phyloP scores from a whole-genome alignment of 495 filamentous ascomycete species.

The Glarea lozoyensis region DNA sequence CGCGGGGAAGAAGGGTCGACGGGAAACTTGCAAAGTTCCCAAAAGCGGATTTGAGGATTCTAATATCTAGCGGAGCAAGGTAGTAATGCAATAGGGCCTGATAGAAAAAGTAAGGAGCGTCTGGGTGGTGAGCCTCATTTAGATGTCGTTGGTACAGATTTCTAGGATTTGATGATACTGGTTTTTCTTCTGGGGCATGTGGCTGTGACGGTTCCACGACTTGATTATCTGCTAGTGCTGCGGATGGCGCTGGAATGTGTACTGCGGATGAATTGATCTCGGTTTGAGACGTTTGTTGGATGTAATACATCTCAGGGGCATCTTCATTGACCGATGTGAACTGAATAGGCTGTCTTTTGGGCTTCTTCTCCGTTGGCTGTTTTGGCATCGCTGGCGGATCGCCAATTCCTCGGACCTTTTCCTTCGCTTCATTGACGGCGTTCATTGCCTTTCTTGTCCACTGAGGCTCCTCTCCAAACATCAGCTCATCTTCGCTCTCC shows the following conservation, averaged over 20 bases:
- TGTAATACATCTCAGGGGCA: conserved; percentile 44
- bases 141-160: background rate
- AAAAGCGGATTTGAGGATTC: conserved; percentile 86
- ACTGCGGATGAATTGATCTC: conserved; percentile 22
- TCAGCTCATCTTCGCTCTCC: conserved; percentile 78
- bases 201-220: background rate
- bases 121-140: conserved; percentile 17
- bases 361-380: conserved; percentile 37
- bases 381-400: conserved; percentile 52
- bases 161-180: conserved; percentile 1
- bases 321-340: conserved; percentile 36
- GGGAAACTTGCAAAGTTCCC: conserved; percentile 78
- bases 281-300: conserved; percentile 37
- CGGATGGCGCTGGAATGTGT: background rate
- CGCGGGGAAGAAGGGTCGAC: conserved; percentile 78
- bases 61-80: conserved; percentile 87
- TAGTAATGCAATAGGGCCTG: conserved; percentile 86
- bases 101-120: conserved; percentile 73
- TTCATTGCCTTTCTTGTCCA: conserved; percentile 82
- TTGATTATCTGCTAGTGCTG: background rate
- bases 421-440: conserved; percentile 60
- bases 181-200: conserved; percentile 1
- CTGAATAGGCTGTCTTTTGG: conserved; percentile 26
- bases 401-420: conserved; percentile 62
- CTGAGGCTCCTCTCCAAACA: conserved; percentile 87